phyloP scores from a whole-genome alignment of 1,139 yeast species.

The Nematodospora anomalae region DNA sequence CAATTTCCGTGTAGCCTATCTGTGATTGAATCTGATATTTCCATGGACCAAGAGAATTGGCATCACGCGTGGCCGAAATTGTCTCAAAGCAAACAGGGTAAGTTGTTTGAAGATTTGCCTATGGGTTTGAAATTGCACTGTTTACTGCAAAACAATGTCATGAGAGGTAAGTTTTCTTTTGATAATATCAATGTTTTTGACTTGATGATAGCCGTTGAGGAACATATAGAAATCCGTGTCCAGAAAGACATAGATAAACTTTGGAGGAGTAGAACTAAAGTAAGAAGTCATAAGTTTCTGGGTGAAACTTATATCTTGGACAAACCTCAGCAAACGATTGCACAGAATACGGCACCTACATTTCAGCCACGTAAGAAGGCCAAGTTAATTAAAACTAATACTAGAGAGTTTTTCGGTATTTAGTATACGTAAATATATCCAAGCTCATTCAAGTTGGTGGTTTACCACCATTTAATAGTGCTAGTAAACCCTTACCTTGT shows the following conservation, averaged over 20 bases:
- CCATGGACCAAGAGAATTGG: constrained; percentile 11
- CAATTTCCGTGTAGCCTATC: constrained; percentile 18
- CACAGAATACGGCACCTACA: neutral
- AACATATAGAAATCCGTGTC: neutral
- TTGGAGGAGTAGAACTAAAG: constrained; percentile 7
- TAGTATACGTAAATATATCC: constrained; percentile 5
- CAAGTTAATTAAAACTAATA: constrained; percentile 16
- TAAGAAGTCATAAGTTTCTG: neutral
- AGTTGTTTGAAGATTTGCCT: constrained; percentile 23
- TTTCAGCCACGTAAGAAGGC: constrained; percentile 6
- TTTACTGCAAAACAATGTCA: constrained; percentile 3
- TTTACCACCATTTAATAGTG: constrained; percentile 19
- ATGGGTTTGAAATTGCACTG: constrained; percentile 27
- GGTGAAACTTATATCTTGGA: constrained; percentile 7
- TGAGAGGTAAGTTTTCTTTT: neutral
- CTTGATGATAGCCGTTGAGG: constrained; percentile 3
- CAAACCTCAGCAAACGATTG: neutral
- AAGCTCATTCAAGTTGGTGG: constrained; percentile 3
- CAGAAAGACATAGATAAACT: neutral
- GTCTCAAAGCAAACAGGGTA: constrained; percentile 10
- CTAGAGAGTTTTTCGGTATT: constrained; percentile 18
- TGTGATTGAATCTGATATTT: constrained; percentile 25
- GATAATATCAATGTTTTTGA: constrained; percentile 1
- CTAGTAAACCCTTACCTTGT: constrained; percentile 19
- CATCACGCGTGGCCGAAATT: constrained; percentile 25